phyloP scores from a whole-genome alignment of 2,329 filamentous ascomycete species.

The Talaromyces sp. region DNA sequence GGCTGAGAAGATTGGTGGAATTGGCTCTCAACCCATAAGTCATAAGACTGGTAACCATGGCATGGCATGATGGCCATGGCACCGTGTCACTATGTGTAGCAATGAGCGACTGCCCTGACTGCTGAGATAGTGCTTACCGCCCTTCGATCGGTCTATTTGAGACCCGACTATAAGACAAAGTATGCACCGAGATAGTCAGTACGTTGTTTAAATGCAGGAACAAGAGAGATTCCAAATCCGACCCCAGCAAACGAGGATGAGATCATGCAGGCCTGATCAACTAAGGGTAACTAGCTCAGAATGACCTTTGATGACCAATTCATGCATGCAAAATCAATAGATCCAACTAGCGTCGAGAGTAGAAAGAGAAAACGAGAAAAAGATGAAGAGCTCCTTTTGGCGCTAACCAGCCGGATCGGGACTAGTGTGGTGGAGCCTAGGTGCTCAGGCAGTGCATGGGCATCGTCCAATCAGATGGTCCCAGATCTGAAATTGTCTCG shows the following conservation, averaged over 20 bases:
- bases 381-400: too few species aligned
- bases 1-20: conserved; percentile 1
- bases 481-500: background rate
- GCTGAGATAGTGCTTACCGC: too few species aligned
- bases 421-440: background rate
- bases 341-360: background rate
- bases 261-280: background rate
- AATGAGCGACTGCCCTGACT: too few species aligned
- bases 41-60: too few species aligned
- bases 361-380: too few species aligned
- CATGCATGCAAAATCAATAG: conserved; percentile 11
- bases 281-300: background rate
- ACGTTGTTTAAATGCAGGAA: background rate
- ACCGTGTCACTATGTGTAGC: too few species aligned
- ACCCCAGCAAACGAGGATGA: background rate
- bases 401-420: background rate
- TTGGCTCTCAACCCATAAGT: too few species aligned
- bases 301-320: too few species aligned
- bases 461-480: background rate
- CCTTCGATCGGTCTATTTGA: too few species aligned
- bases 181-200: too few species aligned
- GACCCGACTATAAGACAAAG: too few species aligned
- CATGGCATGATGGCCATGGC: too few species aligned
- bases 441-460: background rate
- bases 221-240: background rate